Conservation (phyloP, 148 eudicot species). For the Fagopyrum tataricum region DNA sequence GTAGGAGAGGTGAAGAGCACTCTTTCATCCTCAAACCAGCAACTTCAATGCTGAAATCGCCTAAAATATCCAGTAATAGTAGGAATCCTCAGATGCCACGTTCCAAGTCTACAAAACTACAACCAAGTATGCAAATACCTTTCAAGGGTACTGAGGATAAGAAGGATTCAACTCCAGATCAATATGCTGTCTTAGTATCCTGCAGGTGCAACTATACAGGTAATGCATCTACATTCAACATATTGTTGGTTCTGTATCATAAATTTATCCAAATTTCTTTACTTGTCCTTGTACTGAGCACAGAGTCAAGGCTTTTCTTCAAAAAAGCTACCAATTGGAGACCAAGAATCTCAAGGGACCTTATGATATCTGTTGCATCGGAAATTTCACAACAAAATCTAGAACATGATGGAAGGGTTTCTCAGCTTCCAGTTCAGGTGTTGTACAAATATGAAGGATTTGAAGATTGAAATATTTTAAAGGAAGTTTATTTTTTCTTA, state of each 20-base stretch:
- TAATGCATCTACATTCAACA: conserved; percentile 23
- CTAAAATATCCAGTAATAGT: conserved; percentile 32
- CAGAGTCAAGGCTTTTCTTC: conserved; percentile 87
- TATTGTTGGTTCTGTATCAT: background rate
- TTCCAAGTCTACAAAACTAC: conserved; percentile 34
- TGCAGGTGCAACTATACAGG: conserved; percentile 95
- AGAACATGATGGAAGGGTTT: conserved; percentile 42
- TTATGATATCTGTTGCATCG: conserved; percentile 94
- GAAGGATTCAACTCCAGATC: conserved; percentile 40
- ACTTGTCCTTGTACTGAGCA: conserved; percentile 16
- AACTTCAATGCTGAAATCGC: conserved; percentile 39
- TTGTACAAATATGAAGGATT: background rate
- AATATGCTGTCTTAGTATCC: conserved; percentile 79
- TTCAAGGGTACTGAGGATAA: conserved; percentile 33
- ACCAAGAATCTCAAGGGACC: conserved; percentile 80
- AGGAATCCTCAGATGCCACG: conserved; percentile 25
- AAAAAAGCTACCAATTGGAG: conserved; percentile 86
- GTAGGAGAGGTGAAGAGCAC: conserved; percentile 99
- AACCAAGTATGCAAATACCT: conserved; percentile 37
- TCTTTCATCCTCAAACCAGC: conserved; percentile 94
- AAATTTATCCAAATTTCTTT: conserved; percentile 1
- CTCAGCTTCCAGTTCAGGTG: conserved; percentile 97
- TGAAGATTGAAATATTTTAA: background rate
- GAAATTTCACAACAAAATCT: conserved; percentile 65
- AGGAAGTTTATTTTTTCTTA: conserved; percentile 12